Conservation (phyloP, 163 green algal genomes). For the Scenedesmus sp. region DNA sequence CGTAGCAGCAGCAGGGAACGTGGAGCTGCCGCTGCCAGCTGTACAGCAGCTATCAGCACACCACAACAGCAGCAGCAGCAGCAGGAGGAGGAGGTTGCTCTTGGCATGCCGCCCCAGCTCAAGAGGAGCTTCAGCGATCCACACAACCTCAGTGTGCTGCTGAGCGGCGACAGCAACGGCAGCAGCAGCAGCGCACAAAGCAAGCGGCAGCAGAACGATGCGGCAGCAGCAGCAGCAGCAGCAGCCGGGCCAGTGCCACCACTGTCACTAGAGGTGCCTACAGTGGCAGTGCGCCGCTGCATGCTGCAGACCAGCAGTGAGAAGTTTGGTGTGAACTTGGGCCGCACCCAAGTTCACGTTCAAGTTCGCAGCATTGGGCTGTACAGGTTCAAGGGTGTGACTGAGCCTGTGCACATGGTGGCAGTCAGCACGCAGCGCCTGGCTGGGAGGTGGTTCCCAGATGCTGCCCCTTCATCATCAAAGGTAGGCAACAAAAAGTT, state of each 20-base stretch:
- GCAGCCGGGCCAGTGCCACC: not conserved
- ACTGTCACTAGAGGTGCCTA: not conserved
- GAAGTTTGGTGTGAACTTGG: not conserved
- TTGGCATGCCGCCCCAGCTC: not conserved
- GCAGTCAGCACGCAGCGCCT: not conserved
- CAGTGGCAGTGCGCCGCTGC: not conserved
- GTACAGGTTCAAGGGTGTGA: conserved; percentile 3
- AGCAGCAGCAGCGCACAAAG: not conserved
- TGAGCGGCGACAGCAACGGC: not conserved
- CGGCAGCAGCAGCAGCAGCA: not conserved
- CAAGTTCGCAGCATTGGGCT: conserved; percentile 6
- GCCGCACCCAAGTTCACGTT: not conserved
- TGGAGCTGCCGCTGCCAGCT: not conserved
- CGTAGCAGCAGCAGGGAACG: not conserved
- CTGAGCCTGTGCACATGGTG: not conserved
- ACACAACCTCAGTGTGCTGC: not conserved
- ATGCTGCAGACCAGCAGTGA: conserved; percentile 10
- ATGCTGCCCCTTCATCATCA: not conserved
- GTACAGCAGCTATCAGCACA: not conserved
- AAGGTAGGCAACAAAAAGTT: not conserved
- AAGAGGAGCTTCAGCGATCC: not conserved
- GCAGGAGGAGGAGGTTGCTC: not conserved
- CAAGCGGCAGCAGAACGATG: not conserved
- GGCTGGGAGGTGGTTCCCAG: not conserved
- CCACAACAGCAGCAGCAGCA: not conserved